Base-by-base conservation (phyloP, 768 basidiomycete genomes). In the Ramaria rubella region DNA sequence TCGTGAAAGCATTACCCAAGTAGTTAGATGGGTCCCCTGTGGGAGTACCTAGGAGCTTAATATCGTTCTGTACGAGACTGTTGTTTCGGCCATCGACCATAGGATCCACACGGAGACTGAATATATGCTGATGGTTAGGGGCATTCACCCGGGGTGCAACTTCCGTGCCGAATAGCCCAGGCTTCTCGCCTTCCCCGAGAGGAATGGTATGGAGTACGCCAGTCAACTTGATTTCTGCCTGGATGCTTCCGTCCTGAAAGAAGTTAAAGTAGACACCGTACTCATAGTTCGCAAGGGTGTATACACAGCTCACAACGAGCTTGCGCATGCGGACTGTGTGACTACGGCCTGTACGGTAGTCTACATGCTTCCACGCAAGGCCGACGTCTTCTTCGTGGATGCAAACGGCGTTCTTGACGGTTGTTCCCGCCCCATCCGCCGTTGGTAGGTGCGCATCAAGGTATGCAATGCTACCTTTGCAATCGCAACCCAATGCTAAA, bases 351-450 rank as follows among this genome's bases (percentile, higher is more conserved):
- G 83, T 78, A 58, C 93, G 84, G 72, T 83, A 95, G 68, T 95
- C 93, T 44, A 85, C 86, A 69, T 95, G 93, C 67, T 94, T 93
- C 88, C 87, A 90, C 12, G 92, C 75, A 14, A 93, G 78, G 49
- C 92, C 92, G 21, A 81, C 81, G 63, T 94, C 92, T 68, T 94
- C 91, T 68, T 94, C 93, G 62, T 94, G 93, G 58, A 95, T 94
- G 70, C 93, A 95, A 49, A 95, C 87, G 3, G 80, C 89, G 63
- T 92, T 89, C 73, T 93, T 85, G 63, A 95, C n/a, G n/a, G n/a
- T n/a, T n/a, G n/a, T n/a, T n/a, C n/a, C n/a, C n/a, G n/a, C n/a
- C n/a, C n/a, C n/a, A n/a, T n/a, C n/a, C n/a, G n/a, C n/a, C n/a
- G n/a, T n/a, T n/a, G n/a, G n/a, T n/a, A n/a, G n/a, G n/a, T n/a